Evolutionary conservation across 805 yeast species (phyloP).

Genomic region (Yamadazyma akitaensis): DNA sequence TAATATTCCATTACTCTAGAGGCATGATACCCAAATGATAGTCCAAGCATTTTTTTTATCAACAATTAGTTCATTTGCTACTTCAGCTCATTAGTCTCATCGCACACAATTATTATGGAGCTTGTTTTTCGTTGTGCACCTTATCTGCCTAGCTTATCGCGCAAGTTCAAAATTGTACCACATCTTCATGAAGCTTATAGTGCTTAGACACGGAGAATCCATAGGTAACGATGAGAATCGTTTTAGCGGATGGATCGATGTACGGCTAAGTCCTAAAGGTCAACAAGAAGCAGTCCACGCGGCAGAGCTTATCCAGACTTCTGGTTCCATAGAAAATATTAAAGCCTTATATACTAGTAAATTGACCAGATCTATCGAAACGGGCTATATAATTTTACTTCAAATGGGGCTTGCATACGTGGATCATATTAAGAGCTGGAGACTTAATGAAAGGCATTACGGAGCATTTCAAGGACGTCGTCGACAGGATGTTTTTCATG

Average conservation of each 20-base stretch:
- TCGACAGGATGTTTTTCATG: constrained; percentile 33
- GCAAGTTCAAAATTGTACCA: background rate
- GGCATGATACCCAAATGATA: background rate
- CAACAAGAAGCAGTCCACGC: constrained; percentile 37
- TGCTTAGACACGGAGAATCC: constrained; percentile 45
- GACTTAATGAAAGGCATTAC: constrained; percentile 43
- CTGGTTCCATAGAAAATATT: constrained; percentile 17
- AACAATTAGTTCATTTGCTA: too few species aligned
- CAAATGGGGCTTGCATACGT: constrained; percentile 31
- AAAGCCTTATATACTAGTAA: constrained; percentile 36
- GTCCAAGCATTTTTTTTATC: too few species aligned
- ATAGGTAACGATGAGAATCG: constrained; percentile 42
- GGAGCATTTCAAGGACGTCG: constrained; percentile 41
- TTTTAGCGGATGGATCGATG: constrained; percentile 47
- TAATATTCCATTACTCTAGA: background rate
- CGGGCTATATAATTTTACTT: constrained; percentile 37
- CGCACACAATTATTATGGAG: too few species aligned
- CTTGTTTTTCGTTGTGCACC: background rate
- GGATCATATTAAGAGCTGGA: constrained; percentile 39
- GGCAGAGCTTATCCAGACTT: constrained; percentile 28
- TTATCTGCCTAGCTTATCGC: background rate
- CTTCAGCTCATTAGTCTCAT: too few species aligned
- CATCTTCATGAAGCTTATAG: constrained; percentile 26
- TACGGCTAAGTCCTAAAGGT: constrained; percentile 38
- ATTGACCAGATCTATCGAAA: constrained; percentile 38